Conservation (phyloP, 208 protist species). For the Leishmania martiniquensis region DNA sequence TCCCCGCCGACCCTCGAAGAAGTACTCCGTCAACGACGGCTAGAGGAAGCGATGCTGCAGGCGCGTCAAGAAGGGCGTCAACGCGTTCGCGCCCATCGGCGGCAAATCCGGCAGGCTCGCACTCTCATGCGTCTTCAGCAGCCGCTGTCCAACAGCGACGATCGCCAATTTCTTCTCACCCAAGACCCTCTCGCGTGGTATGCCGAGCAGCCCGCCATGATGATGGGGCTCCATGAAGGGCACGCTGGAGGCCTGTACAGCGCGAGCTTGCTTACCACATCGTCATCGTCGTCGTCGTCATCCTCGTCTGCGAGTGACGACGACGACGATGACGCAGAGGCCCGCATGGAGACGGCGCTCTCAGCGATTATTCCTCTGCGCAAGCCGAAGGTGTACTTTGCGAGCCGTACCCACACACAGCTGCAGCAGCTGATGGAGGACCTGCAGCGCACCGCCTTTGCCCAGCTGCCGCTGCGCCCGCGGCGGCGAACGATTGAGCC, state of each 20-base stretch:
- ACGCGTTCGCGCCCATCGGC: slow-evolving; percentile 25
- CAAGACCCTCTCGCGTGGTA: slow-evolving; percentile 31
- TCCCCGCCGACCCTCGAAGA: slow-evolving; percentile 16
- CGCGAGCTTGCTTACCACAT: neutral
- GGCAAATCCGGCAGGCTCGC: slow-evolving; percentile 20
- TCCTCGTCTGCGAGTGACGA: slow-evolving; percentile 7
- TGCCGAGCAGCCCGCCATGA: slow-evolving; percentile 7
- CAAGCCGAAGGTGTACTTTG: slow-evolving; percentile 92
- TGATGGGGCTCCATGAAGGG: neutral
- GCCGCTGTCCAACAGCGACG: neutral
- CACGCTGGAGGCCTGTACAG: neutral
- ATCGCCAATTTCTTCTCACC: slow-evolving; percentile 15
- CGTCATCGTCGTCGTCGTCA: slow-evolving; percentile 14
- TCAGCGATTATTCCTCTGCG: slow-evolving; percentile 44
- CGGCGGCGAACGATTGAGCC: neutral
- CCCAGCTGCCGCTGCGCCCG: slow-evolving; percentile 34
- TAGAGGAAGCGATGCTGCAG: slow-evolving; percentile 32
- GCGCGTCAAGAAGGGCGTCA: slow-evolving; percentile 26
- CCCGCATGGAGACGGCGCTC: slow-evolving; percentile 10
- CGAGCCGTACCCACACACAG: slow-evolving; percentile 96
- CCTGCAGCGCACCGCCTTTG: slow-evolving; percentile 85
- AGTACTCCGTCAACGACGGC: slow-evolving; percentile 30
- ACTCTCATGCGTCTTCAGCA: slow-evolving; percentile 23
- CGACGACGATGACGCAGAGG: slow-evolving; percentile 17
- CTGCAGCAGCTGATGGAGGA: slow-evolving; percentile 94